Evolutionary conservation across 2,329 filamentous ascomycete species (phyloP), one percentile per base, ranked within the genome.

Genomic region (Madurella fahalii): DNA sequence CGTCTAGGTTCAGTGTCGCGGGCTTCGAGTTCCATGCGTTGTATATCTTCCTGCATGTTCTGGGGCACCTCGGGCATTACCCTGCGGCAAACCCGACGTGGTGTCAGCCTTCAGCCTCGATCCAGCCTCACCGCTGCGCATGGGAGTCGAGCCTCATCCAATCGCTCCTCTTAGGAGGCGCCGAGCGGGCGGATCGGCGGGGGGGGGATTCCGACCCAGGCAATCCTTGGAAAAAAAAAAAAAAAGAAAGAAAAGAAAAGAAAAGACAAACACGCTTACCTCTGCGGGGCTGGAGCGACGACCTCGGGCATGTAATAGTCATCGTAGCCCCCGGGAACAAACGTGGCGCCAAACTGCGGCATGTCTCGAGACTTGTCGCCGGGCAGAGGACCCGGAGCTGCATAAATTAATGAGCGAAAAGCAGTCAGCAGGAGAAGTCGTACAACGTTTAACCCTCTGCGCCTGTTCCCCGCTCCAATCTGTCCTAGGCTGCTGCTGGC

Each of bases 51-150:
- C 75, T 96, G 91, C 83, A 99, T 96, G 74, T 96, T 93, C 73
- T 93, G 89, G 63, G 93, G 90, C 62, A 96, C 91, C 79, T 96
- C 91, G 70, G 90, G 89, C 85, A 93, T 96, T 67, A 95, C 84
- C 77, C 90, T 95, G 72, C 63, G 68, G 60, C 63, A 64, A 59
- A 69, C 65, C 63, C 65, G 71, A 75, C 67, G 73, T 3, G 72
- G 68, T 61, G 61, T 68, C 67, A 68, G 60, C 59, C 52, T 51
- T 57, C 49, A 56, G 53, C 52, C 47, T 58, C 51, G 16, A 40
- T 53, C 34, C 56, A 54, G 52, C 57, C 52, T 58, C 48, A 43
- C 49, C 42, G 18, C 25, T 25, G 25, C 25, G 25, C 17, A 16
- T 39, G 48, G 20, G 40, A 39, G 47, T 42, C 53, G 47, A 55